These are phyloP conservation scores for Yamadazyma atmosphaerica DNA, from an alignment of 1,139 yeast genomes.

Conservation along the genomic window DNA sequence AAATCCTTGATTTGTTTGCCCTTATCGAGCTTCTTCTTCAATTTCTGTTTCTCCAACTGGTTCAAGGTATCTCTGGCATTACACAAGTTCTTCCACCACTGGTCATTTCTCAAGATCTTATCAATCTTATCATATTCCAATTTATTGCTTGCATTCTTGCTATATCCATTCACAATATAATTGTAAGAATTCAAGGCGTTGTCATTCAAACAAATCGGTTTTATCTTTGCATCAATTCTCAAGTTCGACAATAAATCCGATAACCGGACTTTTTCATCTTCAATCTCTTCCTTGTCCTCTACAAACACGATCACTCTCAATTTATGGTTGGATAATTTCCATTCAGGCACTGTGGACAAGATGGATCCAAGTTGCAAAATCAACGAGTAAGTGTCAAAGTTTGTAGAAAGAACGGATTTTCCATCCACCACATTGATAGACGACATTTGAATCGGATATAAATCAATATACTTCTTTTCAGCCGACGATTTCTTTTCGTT, in stretches of 20 bases:
- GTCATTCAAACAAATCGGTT: slow-evolving; percentile 66
- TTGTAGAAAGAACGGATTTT: slow-evolving; percentile 73
- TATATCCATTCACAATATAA: slow-evolving; percentile 69
- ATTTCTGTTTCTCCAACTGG: slow-evolving; percentile 31
- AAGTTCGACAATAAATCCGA: slow-evolving; percentile 64
- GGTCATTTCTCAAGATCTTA: slow-evolving; percentile 35
- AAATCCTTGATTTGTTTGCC: slow-evolving; percentile 7
- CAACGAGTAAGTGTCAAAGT: slow-evolving; percentile 91
- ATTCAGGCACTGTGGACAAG: slow-evolving; percentile 85
- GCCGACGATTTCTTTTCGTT: slow-evolving; percentile 7
- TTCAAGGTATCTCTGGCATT: slow-evolving; percentile 51
- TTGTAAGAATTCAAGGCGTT: slow-evolving; percentile 68
- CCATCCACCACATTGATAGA: slow-evolving; percentile 72
- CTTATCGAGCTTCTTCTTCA: slow-evolving; percentile 10
- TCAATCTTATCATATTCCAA: slow-evolving; percentile 33
- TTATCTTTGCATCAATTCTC: slow-evolving; percentile 76
- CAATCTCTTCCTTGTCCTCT: slow-evolving; percentile 68
- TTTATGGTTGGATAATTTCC: slow-evolving; percentile 70
- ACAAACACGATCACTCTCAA: slow-evolving; percentile 88
- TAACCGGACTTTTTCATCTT: slow-evolving; percentile 66
- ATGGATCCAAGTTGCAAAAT: slow-evolving; percentile 93
- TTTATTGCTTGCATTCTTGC: slow-evolving; percentile 27
- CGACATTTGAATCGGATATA: slow-evolving; percentile 96
- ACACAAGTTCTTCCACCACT: slow-evolving; percentile 68
- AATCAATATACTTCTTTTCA: slow-evolving; percentile 59